Percentiles rank a stretch among this genome's conserved stretches.
These are phyloP conservation scores for Knoxdaviesia capensis DNA, from an alignment of 2,329 filamentous ascomycete genomes.

Conservation along the genomic window DNA sequence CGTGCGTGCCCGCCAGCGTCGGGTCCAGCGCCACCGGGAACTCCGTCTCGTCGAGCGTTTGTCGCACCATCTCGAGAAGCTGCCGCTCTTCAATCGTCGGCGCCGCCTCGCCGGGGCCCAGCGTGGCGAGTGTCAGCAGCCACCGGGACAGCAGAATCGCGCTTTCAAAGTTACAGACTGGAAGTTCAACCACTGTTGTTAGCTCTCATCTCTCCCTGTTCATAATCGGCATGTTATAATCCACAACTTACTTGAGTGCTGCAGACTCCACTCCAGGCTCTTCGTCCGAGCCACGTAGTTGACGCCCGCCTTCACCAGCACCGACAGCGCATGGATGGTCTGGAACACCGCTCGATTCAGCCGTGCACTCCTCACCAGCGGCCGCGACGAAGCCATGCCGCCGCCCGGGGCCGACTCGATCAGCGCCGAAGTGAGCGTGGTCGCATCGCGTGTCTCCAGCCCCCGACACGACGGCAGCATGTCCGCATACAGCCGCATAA, in stretches of 20 bases:
- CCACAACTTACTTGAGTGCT: constrained; percentile 30
- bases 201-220: neutral
- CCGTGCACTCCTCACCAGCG: constrained; percentile 35
- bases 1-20: constrained; percentile 19
- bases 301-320: constrained; percentile 42
- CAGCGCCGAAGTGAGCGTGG: constrained; percentile 39
- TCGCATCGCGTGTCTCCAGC: constrained; percentile 44
- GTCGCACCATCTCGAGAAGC: constrained; percentile 32
- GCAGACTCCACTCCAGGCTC: constrained; percentile 41
- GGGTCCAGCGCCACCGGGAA: constrained; percentile 40
- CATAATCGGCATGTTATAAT: constrained; percentile 1
- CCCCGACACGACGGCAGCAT: constrained; percentile 35
- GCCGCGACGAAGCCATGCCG: constrained; percentile 3
- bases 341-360: constrained; percentile 46
- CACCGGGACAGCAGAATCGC: constrained; percentile 40
- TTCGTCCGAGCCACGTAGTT: constrained; percentile 42
- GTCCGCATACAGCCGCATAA: constrained; percentile 46
- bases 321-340: constrained; percentile 46
- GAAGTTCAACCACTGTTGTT: neutral
- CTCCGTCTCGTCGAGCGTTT: constrained; percentile 41
- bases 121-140: constrained; percentile 33
- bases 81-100: constrained; percentile 30
- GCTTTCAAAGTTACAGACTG: constrained; percentile 41
- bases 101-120: constrained; percentile 27
- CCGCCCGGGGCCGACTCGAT: constrained; percentile 24